Evolutionary conservation across 2,329 filamentous ascomycete genomes (phyloP).

Genomic region (Pyricularia pennisetigena): DNA sequence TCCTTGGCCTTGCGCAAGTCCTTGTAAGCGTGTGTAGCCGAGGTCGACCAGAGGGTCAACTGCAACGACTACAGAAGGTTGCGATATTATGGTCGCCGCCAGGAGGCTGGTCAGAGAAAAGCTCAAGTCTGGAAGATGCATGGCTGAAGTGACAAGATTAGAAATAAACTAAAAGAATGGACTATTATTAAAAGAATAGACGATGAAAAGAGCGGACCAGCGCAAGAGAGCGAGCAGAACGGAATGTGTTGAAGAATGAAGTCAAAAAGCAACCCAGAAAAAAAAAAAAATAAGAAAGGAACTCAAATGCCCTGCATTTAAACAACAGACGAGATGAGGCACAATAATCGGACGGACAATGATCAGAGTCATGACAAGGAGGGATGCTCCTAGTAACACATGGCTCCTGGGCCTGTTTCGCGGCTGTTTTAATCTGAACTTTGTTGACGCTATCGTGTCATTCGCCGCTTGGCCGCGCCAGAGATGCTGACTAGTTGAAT

Average conservation of each 20-base stretch:
- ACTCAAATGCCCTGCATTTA: neutral
- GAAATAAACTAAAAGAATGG: neutral
- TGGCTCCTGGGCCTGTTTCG: neutral
- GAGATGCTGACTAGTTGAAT: no score
- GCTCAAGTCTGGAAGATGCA: neutral
- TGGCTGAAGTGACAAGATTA: neutral
- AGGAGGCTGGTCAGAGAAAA: neutral
- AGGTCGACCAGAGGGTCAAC: conserved; percentile 42
- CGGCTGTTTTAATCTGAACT: neutral
- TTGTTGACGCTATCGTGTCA: neutral
- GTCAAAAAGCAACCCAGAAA: neutral
- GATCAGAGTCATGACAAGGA: neutral
- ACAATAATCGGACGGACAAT: neutral
- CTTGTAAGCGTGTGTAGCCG: conserved; percentile 57
- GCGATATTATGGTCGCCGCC: neutral
- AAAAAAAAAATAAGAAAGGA: no score
- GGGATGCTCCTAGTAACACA: neutral
- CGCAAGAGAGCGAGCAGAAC: neutral
- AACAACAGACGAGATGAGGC: neutral
- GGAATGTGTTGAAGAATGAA: neutral
- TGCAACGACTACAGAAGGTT: neutral
- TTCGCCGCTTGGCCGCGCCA: no score
- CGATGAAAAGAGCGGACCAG: neutral
- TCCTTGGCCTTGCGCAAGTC: conserved; percentile 41
- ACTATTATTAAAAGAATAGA: neutral